Base-by-base conservation (phyloP, 1,284 basidiomycete species). In the Pseudozyma sp. region DNA sequence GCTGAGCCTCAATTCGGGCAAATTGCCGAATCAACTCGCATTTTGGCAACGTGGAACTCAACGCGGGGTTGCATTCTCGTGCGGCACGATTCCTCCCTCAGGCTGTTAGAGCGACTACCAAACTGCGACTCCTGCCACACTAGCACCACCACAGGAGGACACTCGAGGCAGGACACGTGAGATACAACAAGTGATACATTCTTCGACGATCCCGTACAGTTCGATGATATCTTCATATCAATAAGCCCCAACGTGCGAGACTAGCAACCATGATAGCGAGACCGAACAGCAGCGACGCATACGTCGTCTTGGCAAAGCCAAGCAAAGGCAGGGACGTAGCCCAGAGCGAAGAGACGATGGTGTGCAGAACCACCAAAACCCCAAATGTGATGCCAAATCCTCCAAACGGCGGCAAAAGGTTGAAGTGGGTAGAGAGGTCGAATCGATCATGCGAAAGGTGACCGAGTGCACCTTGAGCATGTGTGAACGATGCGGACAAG, bases 261-360 rank as follows among this genome's bases (percentile, higher is more conserved):
- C 68, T 80, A 4, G 65, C 77, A 1, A 75, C 64, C 47, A 80
- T 57, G 31, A 82, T 75, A 8, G 66, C 73, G 5, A 81, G 60
- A 16, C 80, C 81, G 30, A 80, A 72, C 16, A 82, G 58, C 50
- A 82, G 53, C 24, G 75, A 75, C 1, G 67, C 68, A 40, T 82
- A 82, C 7, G 77, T 81, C 7, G 79, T 74, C 0, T 61, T 75
- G 5, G 77, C 76, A 19, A 81, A 78, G 8, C 81, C 80, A 9
- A 81, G 50, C 10, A 30, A 49, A 5, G 81, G 80, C 10, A 82
- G 48, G 29, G 59, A 59, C 6, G 75, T 64, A 17, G 77, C 71
- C 81, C 81, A 82, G 16, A 77, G 53, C 3, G 64, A 60, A 6
- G 78, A 68, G 16, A 77, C 70, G 19, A 76, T 59, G 17, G 74